Evolutionary conservation across 768 basidiomycete species (phyloP).

Genomic region (Boletus vinaceobasis): DNA sequence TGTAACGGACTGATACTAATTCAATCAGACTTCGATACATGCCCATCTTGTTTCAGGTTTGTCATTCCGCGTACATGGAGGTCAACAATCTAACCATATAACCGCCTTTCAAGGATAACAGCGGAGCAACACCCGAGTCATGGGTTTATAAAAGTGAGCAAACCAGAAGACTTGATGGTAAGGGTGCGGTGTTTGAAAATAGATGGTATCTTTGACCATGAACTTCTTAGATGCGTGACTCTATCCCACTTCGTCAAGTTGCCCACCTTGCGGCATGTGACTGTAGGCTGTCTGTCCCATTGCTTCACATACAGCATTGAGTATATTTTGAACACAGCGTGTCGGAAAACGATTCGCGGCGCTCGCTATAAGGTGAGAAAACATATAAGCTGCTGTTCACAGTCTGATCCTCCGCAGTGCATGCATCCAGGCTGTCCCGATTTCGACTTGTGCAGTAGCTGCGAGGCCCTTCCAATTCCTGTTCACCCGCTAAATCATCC

Average conservation of each 20-base stretch:
- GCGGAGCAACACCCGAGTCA: constrained; percentile 74
- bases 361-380: constrained; percentile 66
- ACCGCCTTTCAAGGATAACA: constrained; percentile 47
- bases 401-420: constrained; percentile 48
- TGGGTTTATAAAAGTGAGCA: constrained; percentile 61
- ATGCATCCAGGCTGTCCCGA: constrained; percentile 75
- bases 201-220: neutral
- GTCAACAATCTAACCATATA: neutral
- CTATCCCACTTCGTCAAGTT: constrained; percentile 10
- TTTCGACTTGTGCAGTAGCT: constrained; percentile 75
- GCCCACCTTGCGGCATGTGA: constrained; percentile 63
- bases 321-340: constrained; percentile 30
- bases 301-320: neutral
- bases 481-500: constrained; percentile 71
- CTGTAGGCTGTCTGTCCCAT: constrained; percentile 25
- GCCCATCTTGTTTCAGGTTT: constrained; percentile 63
- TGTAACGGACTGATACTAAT: constrained; percentile 5
- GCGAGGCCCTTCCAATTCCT: constrained; percentile 77
- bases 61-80: constrained; percentile 4
- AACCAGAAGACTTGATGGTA: constrained; percentile 56
- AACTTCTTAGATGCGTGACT: constrained; percentile 29
- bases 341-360: constrained; percentile 52
- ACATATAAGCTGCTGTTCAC: neutral
- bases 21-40: constrained; percentile 68
- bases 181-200: constrained; percentile 17